phyloP scores from a whole-genome alignment of 768 basidiomycete species.

The Austroboletus eburneus region DNA sequence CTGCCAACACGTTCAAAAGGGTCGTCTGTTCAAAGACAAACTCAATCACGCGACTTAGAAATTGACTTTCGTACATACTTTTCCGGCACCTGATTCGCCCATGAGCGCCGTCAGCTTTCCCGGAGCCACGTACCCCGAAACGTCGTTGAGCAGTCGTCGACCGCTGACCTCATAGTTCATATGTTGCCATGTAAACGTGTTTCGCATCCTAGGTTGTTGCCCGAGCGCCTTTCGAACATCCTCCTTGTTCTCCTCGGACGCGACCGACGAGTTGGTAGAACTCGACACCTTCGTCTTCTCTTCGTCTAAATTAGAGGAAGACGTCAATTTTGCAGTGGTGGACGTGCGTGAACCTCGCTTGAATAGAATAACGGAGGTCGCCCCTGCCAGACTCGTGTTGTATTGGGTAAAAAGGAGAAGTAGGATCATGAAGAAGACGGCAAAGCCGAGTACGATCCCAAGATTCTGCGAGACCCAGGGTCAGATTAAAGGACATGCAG shows the following conservation, averaged over 20 bases:
- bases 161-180: slow-evolving; percentile 64
- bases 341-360: slow-evolving; percentile 48
- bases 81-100: slow-evolving; percentile 58
- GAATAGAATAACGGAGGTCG: slow-evolving; percentile 53
- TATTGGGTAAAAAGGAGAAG: slow-evolving; percentile 60
- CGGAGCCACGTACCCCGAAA: slow-evolving; percentile 78
- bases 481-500: background rate
- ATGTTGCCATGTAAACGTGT: slow-evolving; percentile 80
- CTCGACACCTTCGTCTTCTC: slow-evolving; percentile 24
- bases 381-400: slow-evolving; percentile 36
- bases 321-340: too few relatives aligned
- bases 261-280: slow-evolving; percentile 2
- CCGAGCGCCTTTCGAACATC: slow-evolving; percentile 32
- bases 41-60: background rate
- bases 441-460: slow-evolving; percentile 69
- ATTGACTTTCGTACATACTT: slow-evolving; percentile 18
- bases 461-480: slow-evolving; percentile 41
- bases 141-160: slow-evolving; percentile 57
- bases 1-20: slow-evolving; percentile 44
- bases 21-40: slow-evolving; percentile 36
- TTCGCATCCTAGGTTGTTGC: slow-evolving; percentile 34
- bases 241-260: slow-evolving; percentile 8
- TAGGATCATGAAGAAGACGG: slow-evolving; percentile 48
- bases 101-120: slow-evolving; percentile 77
- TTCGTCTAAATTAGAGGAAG: slow-evolving; percentile 25